phyloP scores from a whole-genome alignment of 2,329 filamentous ascomycete genomes.

The Emmonsia crescens region DNA sequence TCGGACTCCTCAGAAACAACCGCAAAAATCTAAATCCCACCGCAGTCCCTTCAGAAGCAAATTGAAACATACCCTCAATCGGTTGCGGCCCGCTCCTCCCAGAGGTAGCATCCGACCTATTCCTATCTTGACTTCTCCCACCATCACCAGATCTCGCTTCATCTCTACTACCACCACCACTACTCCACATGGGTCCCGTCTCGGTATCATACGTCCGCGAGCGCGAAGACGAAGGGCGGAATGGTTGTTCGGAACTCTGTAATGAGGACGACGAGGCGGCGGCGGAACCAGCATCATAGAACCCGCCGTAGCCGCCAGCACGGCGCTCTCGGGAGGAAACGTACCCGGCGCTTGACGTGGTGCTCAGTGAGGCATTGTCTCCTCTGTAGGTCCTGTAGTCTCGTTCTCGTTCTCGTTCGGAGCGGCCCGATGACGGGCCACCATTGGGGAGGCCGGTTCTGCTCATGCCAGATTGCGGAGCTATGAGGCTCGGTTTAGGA shows the following conservation, averaged over 20 bases:
- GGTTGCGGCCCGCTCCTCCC: conserved; percentile 20
- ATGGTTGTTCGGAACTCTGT: conserved; percentile 2
- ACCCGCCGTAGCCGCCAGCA: conserved; percentile 36
- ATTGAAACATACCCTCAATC: conserved; percentile 24
- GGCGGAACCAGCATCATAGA: conserved; percentile 19
- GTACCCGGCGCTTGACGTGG: conserved; percentile 8
- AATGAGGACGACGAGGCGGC: conserved; percentile 5
- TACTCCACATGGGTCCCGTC: neutral
- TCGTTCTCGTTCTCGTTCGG: conserved; percentile 26
- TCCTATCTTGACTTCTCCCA: conserved; percentile 15
- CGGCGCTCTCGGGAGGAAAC: conserved; percentile 23
- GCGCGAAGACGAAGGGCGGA: neutral
- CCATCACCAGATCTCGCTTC: neutral
- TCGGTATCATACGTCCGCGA: neutral
- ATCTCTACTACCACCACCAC: conserved; percentile 3
- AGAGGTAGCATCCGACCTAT: conserved; percentile 12
- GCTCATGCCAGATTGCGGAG: conserved; percentile 23
- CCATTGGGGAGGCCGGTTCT: conserved; percentile 28
- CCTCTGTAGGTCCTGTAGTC: conserved; percentile 24
- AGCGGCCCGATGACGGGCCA: conserved; percentile 26
- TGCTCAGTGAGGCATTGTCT: conserved; percentile 7
- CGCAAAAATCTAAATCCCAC: neutral
- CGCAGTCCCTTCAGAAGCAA: neutral
- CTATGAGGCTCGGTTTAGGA: conserved; percentile 2
- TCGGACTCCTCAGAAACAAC: neutral